Evolutionary conservation across 1,284 basidiomycete genomes (phyloP).

Genomic region (Austroboletus novae-zelandiae): DNA sequence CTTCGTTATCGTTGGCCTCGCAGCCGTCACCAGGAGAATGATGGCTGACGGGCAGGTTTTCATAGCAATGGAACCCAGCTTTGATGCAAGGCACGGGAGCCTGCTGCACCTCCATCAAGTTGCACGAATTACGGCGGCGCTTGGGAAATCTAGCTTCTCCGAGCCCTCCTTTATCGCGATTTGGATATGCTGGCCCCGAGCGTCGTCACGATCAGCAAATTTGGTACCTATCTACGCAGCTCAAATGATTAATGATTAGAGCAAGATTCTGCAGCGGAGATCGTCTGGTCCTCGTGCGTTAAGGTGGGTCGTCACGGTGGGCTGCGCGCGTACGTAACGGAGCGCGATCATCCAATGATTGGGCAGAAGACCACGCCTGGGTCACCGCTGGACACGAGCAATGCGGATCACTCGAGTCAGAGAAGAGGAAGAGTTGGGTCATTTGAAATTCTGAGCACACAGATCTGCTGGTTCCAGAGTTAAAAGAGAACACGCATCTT

Average conservation of each 20-base stretch:
- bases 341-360: not conserved
- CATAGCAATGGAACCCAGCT: constrained; percentile 28
- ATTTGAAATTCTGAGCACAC: constrained; percentile 25
- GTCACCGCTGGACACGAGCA: not conserved
- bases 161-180: constrained; percentile 19
- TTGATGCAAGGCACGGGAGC: constrained; percentile 14
- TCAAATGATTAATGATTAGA: constrained; percentile 16
- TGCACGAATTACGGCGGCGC: constrained; percentile 2
- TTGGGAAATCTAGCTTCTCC: constrained; percentile 7
- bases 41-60: constrained; percentile 23
- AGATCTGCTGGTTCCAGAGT: constrained; percentile 17
- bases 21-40: constrained; percentile 5
- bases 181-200: constrained; percentile 11
- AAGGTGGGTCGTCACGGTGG: constrained; percentile 26
- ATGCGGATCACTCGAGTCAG: not conserved
- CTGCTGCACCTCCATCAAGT: constrained; percentile 15
- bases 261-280: constrained; percentile 23
- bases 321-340: constrained; percentile 21
- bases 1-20: constrained; percentile 10
- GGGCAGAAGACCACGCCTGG: not conserved
- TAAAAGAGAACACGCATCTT: constrained; percentile 3
- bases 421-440: constrained; percentile 19
- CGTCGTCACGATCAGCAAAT: constrained; percentile 4
- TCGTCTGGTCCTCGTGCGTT: constrained; percentile 30
- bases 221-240: constrained; percentile 8